Evolutionary conservation across 1,284 basidiomycete genomes (phyloP).

Genomic region (Inonotus hispidus): DNA sequence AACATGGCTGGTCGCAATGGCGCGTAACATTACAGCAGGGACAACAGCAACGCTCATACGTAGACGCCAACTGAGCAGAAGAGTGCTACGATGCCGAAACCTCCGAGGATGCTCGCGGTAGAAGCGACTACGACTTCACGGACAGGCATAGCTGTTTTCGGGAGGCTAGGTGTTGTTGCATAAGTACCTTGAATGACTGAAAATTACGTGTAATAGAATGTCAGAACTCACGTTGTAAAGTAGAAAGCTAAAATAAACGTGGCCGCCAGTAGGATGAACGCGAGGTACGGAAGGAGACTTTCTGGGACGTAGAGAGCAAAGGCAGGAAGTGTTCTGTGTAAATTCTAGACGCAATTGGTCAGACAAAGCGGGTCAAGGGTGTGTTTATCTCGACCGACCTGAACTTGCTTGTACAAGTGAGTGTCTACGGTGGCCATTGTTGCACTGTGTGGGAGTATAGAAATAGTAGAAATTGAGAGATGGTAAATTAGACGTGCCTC

Average conservation of each 20-base stretch:
- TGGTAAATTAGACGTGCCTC: neutral
- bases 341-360: slow-evolving; percentile 33
- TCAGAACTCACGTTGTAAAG: slow-evolving; percentile 72
- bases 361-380: slow-evolving; percentile 10
- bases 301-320: slow-evolving; percentile 69
- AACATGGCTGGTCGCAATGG: neutral
- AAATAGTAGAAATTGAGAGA: neutral
- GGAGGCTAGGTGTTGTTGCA: slow-evolving; percentile 45
- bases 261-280: slow-evolving; percentile 61
- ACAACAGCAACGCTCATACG: slow-evolving; percentile 43
- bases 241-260: slow-evolving; percentile 84
- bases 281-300: slow-evolving; percentile 63
- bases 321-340: slow-evolving; percentile 48
- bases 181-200: slow-evolving; percentile 8
- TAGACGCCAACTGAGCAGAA: slow-evolving; percentile 86
- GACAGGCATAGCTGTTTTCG: slow-evolving; percentile 62
- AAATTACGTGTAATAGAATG: slow-evolving; percentile 15
- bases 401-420: slow-evolving; percentile 34
- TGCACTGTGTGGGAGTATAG: neutral
- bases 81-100: slow-evolving; percentile 81
- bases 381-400: slow-evolving; percentile 30
- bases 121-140: slow-evolving; percentile 66
- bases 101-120: slow-evolving; percentile 71
- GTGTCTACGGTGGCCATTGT: slow-evolving; percentile 29
- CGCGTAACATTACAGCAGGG: neutral